These are phyloP conservation scores for Amauroascus verrucosus DNA, from an alignment of 2,329 filamentous ascomycete genomes.

Conservation along the genomic window DNA sequence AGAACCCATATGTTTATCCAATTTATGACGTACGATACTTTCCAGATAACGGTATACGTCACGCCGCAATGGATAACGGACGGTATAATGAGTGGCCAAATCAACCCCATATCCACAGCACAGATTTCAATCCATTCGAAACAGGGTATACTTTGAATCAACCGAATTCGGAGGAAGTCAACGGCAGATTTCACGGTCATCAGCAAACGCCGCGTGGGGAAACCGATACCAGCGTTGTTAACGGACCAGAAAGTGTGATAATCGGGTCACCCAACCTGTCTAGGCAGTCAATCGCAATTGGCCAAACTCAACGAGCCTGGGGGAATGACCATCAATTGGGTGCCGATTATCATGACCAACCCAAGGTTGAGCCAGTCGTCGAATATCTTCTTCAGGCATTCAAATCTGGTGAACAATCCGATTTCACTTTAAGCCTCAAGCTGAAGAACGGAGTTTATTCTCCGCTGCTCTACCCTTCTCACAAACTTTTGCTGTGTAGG, in stretches of 20 bases:
- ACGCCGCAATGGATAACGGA: background rate
- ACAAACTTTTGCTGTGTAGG: constrained; percentile 21
- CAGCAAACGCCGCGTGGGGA: background rate
- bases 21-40: background rate
- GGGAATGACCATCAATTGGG: background rate
- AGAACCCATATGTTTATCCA: background rate
- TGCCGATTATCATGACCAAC: background rate
- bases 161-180: background rate
- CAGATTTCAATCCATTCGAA: background rate
- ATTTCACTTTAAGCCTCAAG: constrained; percentile 19
- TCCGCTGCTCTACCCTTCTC: constrained; percentile 17
- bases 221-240: background rate
- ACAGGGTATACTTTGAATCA: background rate
- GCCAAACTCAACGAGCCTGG: background rate
- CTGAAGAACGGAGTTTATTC: constrained; percentile 17
- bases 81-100: background rate
- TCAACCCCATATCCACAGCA: background rate
- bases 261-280: background rate
- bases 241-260: background rate
- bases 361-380: background rate
- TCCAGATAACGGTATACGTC: background rate
- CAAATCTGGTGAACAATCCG: constrained; percentile 16
- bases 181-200: too few relatives aligned
- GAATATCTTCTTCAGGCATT: constrained; percentile 16
- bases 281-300: background rate